Evolutionary conservation across 192 early-diverging fungal genomes (phyloP), one percentile per base, ranked within the genome.

Genomic region (Neocallimastix lanati): DNA sequence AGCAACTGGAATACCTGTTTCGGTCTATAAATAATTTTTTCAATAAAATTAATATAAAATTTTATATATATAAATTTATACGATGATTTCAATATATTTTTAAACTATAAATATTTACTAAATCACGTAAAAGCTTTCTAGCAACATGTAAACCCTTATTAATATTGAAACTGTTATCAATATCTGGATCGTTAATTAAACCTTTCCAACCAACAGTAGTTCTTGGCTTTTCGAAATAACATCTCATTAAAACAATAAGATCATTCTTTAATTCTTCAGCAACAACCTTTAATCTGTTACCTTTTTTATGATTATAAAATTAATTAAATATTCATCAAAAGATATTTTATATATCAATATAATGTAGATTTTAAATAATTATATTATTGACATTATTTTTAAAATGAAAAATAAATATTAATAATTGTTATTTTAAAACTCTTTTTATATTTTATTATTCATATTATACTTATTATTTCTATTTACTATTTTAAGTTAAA

Each of bases 181-280:
- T 82, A 77, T 85, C 35, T 2, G 90, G 90, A 79, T 90, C 89
- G 78, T 90, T 90, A 84, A 94, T 94, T 78, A 94, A 84, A 33
- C 93, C 93, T 85, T 93, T 93, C 93, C 92, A 93, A 21, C 93
- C 96, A 77, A 97, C 95, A 13, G 96, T 97, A 4, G 96, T 97
- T 80, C 96, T 88, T 40, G 96, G 96, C 87, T 98, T 98, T 83
- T 98, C 96, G 92, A 98, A 97, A 91, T 98, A 98, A 80, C 93
- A 90, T 35, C 96, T 90, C 96, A 98, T 98, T 78, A 98, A 88
- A 80, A 98, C 93, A 40, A 92, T 84, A 78, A 98, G 82, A 21
- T 96, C 94, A 77, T 90, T 91, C 78, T 90, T 85, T 80, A 91
- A 85, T 78, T 86, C 85, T 58, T 93, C 93, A 2, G 89, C 90